Conservation (phyloP, 2,329 filamentous ascomycete genomes). For the Geosmithia morbida region DNA sequence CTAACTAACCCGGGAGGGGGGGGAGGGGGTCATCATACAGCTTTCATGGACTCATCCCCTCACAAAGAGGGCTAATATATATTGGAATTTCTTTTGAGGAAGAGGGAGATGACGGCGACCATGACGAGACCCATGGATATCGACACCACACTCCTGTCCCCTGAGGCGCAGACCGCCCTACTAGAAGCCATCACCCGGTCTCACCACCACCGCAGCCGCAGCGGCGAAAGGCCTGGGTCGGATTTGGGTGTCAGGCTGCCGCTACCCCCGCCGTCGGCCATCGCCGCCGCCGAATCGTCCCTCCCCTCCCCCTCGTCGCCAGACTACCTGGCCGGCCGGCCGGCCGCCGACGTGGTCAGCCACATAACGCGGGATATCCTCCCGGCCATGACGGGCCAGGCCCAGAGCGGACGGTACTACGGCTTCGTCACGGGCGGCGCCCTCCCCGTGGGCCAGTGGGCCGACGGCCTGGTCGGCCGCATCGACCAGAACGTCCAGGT, state of each 20-base stretch:
- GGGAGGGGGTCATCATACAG: too few relatives aligned
- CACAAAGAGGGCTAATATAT: too few relatives aligned
- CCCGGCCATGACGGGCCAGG: slow-evolving; percentile 51
- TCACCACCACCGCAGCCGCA: slow-evolving; percentile 1
- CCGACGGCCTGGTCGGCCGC: slow-evolving; percentile 69
- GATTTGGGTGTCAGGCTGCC: too few relatives aligned
- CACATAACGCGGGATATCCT: slow-evolving; percentile 33
- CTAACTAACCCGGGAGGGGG: too few relatives aligned
- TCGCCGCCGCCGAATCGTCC: slow-evolving; percentile 22
- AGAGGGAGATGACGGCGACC: too few relatives aligned
- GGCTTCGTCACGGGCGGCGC: slow-evolving; percentile 79
- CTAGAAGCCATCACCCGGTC: slow-evolving; percentile 7
- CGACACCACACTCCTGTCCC: slow-evolving; percentile 6
- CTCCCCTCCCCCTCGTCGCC: slow-evolving; percentile 18
- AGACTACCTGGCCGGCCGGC: slow-evolving; percentile 15
- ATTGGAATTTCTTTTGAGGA: too few relatives aligned
- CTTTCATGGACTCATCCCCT: too few relatives aligned
- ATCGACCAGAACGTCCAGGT: slow-evolving; percentile 78
- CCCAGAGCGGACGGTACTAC: slow-evolving; percentile 57
- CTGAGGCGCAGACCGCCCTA: slow-evolving; percentile 9
- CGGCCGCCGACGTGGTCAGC: slow-evolving; percentile 13
- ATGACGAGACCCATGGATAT: background rate
- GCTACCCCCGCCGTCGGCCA: slow-evolving; percentile 19
- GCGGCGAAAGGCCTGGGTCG: slow-evolving; percentile 6
- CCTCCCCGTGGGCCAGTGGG: slow-evolving; percentile 65